These are phyloP conservation scores for Nigrospora osmanthi DNA, from an alignment of 2,329 filamentous ascomycete species.

Conservation along the genomic window DNA sequence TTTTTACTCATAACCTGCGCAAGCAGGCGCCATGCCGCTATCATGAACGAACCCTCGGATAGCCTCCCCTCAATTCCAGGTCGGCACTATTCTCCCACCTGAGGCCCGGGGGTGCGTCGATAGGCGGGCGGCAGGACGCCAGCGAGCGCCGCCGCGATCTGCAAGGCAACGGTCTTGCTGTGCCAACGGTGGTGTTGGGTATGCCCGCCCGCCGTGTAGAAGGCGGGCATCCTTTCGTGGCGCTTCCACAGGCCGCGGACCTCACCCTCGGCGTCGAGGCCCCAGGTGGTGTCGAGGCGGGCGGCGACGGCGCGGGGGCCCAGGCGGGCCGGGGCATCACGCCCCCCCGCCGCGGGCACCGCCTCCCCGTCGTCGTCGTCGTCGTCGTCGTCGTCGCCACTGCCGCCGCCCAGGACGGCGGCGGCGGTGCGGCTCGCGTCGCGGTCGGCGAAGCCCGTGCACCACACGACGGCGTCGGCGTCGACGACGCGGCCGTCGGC, in stretches of 20 bases:
- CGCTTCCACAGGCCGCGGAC: constrained; percentile 31
- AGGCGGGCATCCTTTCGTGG: constrained; percentile 20
- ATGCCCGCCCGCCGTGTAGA: constrained; percentile 25
- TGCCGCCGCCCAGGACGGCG: constrained; percentile 17
- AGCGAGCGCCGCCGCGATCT: constrained; percentile 26
- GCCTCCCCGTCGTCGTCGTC: too few relatives aligned
- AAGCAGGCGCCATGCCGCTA: too few relatives aligned
- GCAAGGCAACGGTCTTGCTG: constrained; percentile 32
- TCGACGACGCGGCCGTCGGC: constrained; percentile 20
- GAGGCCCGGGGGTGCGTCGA: not conserved
- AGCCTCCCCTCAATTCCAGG: too few relatives aligned
- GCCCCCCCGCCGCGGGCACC: not conserved
- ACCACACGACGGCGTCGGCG: constrained; percentile 26
- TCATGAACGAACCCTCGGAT: too few relatives aligned
- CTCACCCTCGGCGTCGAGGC: constrained; percentile 32
- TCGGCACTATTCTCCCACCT: too few relatives aligned
- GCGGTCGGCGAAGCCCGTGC: constrained; percentile 25
- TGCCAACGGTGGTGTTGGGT: constrained; percentile 24
- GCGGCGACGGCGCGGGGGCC: constrained; percentile 18
- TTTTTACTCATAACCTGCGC: too few relatives aligned
- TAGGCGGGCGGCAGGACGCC: constrained; percentile 26
- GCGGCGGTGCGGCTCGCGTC: constrained; percentile 18
- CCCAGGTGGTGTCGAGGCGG: constrained; percentile 29
- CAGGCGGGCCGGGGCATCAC: constrained; percentile 6
- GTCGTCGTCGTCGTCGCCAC: not conserved